Conservation (phyloP, 2,329 filamentous ascomycete genomes). For the Ophiostoma angusticollis region DNA sequence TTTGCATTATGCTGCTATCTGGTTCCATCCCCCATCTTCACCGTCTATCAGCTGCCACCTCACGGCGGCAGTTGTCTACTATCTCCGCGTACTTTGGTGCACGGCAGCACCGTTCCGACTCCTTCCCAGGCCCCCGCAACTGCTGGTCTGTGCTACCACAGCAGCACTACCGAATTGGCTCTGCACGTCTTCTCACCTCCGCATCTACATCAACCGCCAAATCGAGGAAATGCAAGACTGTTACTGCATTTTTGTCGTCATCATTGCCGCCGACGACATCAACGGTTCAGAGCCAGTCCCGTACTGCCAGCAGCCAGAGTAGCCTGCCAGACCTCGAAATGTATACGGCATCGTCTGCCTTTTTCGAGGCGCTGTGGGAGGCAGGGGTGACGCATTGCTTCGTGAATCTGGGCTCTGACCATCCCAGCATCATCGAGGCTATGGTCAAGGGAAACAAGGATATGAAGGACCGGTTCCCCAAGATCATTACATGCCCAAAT, state of each 20-base stretch:
- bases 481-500: conserved; percentile 60
- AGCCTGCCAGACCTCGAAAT: conserved; percentile 20
- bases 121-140: too few relatives aligned
- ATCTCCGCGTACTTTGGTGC: background rate
- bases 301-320: background rate
- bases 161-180: too few relatives aligned
- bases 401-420: conserved; percentile 48
- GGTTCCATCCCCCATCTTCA: conserved; percentile 1
- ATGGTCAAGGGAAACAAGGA: conserved; percentile 59
- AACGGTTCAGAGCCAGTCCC: background rate
- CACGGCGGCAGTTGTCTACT: conserved; percentile 1
- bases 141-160: too few relatives aligned
- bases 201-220: too few relatives aligned
- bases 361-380: conserved; percentile 72
- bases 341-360: conserved; percentile 69
- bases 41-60: background rate
- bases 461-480: conserved; percentile 47
- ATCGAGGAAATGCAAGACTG: too few relatives aligned
- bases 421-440: conserved; percentile 62
- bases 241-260: too few relatives aligned
- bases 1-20: background rate
- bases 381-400: conserved; percentile 46
- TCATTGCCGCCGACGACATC: too few relatives aligned
- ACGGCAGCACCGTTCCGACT: too few relatives aligned
- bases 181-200: too few relatives aligned